phyloP scores from a whole-genome alignment of 2,329 filamentous ascomycete genomes.

The Pyrenophora teres region DNA sequence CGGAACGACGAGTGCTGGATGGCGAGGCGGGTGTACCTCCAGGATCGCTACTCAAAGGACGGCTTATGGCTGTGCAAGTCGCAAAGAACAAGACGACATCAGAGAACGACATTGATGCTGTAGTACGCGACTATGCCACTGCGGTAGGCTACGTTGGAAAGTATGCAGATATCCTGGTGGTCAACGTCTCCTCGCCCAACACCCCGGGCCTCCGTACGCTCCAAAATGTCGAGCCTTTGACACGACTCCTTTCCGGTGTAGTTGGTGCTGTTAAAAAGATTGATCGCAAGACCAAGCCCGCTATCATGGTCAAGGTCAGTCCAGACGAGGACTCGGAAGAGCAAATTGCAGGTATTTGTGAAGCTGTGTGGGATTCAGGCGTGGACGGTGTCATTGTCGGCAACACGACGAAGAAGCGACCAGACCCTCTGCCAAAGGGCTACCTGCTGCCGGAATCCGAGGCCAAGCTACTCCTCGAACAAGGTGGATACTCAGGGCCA shows the following conservation, averaged over 20 bases:
- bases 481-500: constrained; percentile 89
- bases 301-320: constrained; percentile 97
- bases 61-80: constrained; percentile 85
- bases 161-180: constrained; percentile 95
- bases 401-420: constrained; percentile 89
- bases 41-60: constrained; percentile 76
- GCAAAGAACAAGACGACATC: constrained; percentile 96
- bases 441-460: constrained; percentile 70
- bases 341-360: constrained; percentile 86
- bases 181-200: constrained; percentile 97
- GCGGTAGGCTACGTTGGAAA: constrained; percentile 81
- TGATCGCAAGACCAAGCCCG: constrained; percentile 72
- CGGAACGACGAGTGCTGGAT: constrained; percentile 74
- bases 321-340: constrained; percentile 88
- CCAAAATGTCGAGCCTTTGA: constrained; percentile 83
- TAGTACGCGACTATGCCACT: constrained; percentile 81
- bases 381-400: constrained; percentile 96
- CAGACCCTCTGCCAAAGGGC: constrained; percentile 70
- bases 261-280: constrained; percentile 75
- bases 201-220: constrained; percentile 87
- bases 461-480: constrained; percentile 69
- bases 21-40: constrained; percentile 78
- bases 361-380: constrained; percentile 64
- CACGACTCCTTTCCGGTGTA: constrained; percentile 77
- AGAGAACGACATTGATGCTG: constrained; percentile 80